These are phyloP conservation scores for Paracoccidioides lutzii DNA, from an alignment of 2,329 filamentous ascomycete species.

Conservation along the genomic window DNA sequence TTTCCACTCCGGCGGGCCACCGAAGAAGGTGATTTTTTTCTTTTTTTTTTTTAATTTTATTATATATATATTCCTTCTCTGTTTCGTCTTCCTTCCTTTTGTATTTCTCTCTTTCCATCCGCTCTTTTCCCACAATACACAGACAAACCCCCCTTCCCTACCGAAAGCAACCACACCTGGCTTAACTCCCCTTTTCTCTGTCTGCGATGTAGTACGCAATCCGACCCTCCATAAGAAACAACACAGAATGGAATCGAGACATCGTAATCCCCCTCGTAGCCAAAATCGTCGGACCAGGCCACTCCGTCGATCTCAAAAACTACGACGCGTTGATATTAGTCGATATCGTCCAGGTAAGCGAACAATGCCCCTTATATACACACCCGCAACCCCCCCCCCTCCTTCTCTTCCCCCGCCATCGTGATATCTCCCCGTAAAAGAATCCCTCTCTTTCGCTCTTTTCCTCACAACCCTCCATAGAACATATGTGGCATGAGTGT, in stretches of 20 bases:
- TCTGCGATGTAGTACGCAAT: constrained; percentile 42
- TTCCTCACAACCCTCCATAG: constrained; percentile 22
- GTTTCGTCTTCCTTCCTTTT: no score
- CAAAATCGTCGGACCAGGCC: constrained; percentile 42
- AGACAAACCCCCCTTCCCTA: no score
- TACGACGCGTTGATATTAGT: constrained; percentile 51
- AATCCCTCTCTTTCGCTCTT: background rate
- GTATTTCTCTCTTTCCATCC: no score
- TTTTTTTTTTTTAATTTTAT: no score
- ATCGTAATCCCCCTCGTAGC: constrained; percentile 49
- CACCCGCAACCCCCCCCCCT: background rate
- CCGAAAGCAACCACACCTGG: background rate
- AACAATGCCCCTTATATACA: constrained; percentile 3
- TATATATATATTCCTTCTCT: no score
- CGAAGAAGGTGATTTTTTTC: constrained; percentile 37
- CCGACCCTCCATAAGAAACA: constrained; percentile 47
- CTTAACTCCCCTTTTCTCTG: background rate
- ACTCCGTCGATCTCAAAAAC: constrained; percentile 47
- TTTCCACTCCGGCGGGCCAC: constrained; percentile 41
- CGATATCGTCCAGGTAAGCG: constrained; percentile 45
- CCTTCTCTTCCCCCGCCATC: background rate
- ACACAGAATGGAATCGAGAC: constrained; percentile 44
- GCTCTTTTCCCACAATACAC: no score
- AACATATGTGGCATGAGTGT: constrained; percentile 53
- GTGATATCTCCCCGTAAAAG: no score